These are phyloP conservation scores for Barnettozyma sucrosica DNA, from an alignment of 805 yeast genomes.

Conservation along the genomic window DNA sequence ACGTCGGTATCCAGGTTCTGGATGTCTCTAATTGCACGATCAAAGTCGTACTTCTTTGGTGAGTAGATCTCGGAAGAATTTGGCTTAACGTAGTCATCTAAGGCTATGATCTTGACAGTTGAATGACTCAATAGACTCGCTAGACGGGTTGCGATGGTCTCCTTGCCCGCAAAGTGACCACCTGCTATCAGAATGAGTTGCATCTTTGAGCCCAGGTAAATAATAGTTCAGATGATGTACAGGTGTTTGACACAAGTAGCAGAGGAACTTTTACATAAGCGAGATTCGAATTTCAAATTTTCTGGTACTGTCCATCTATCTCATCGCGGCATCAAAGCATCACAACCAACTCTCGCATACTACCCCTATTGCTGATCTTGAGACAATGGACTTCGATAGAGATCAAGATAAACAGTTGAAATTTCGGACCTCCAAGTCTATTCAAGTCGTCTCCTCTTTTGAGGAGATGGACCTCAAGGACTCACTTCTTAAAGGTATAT, in stretches of 20 bases:
- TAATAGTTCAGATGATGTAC: too few relatives aligned
- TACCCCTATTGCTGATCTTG: too few relatives aligned
- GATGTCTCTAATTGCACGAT: conserved; percentile 17
- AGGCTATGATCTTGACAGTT: conserved; percentile 32
- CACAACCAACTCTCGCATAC: not conserved
- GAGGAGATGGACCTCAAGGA: conserved; percentile 77
- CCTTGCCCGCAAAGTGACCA: conserved; percentile 56
- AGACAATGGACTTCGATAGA: conserved; percentile 51
- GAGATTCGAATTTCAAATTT: not conserved
- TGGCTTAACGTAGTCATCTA: conserved; percentile 35
- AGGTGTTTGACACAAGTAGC: too few relatives aligned
- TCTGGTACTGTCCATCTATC: too few relatives aligned
- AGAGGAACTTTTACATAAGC: not conserved
- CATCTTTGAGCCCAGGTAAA: not conserved
- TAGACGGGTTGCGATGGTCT: conserved; percentile 6
- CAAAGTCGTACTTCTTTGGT: conserved; percentile 28
- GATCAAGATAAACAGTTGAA: conserved; percentile 53
- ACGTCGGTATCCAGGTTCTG: conserved; percentile 23
- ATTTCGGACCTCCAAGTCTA: conserved; percentile 56
- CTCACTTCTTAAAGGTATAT: conserved; percentile 56
- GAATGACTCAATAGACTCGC: not conserved
- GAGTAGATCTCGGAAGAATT: conserved; percentile 6
- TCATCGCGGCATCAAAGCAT: too few relatives aligned
- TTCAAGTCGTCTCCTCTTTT: conserved; percentile 51
- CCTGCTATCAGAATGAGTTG: conserved; percentile 49